phyloP scores from a whole-genome alignment of 176 grass and related monocot species.

The Triticum urartu region DNA sequence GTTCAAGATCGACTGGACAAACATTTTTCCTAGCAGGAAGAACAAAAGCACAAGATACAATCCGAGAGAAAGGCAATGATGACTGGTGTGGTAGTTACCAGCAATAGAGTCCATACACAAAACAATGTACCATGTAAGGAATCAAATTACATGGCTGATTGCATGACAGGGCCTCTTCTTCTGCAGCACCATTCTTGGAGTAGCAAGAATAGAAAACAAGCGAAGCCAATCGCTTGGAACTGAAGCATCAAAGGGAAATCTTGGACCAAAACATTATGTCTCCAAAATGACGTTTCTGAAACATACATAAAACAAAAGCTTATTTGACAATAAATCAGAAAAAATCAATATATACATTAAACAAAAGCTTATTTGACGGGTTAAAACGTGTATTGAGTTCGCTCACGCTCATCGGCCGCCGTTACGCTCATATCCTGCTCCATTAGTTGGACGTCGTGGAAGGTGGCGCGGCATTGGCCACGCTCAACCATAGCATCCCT shows the following conservation, averaged over 20 bases:
- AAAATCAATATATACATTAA: no score
- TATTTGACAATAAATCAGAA: no score
- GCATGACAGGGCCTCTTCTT: background rate
- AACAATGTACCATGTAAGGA: background rate
- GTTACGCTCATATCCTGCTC: background rate
- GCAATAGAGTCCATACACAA: no score
- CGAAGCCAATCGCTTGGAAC: conserved; percentile 15
- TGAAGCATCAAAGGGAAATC: background rate
- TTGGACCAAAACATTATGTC: background rate
- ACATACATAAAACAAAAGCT: no score
- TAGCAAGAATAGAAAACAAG: conserved; percentile 12
- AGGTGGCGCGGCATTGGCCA: conserved; percentile 51
- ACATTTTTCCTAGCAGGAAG: no score
- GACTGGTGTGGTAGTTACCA: no score
- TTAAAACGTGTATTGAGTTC: background rate
- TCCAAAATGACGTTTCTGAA: background rate
- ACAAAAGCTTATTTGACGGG: background rate
- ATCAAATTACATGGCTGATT: background rate
- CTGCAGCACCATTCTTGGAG: conserved; percentile 19
- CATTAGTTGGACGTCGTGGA: conserved; percentile 2
- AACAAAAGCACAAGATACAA: no score
- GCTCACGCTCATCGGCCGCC: background rate
- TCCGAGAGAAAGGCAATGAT: no score
- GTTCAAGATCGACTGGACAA: no score
- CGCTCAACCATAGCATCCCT: conserved; percentile 33